phyloP scores from a whole-genome alignment of 768 basidiomycete species.

The Sarcodon aspratus region DNA sequence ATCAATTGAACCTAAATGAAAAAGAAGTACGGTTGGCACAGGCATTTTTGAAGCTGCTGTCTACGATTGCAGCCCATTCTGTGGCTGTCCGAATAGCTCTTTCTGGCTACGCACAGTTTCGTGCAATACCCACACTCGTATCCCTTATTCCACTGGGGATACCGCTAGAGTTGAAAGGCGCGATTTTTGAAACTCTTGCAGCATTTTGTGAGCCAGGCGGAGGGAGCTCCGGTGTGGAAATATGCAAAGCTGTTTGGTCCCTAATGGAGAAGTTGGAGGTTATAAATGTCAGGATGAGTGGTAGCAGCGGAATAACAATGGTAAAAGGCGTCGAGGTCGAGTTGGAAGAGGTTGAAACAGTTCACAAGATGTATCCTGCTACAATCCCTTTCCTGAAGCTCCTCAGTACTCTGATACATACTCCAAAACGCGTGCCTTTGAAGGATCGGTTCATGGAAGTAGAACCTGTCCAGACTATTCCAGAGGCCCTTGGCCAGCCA shows the following conservation, averaged over 20 bases:
- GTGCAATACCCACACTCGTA: slow-evolving; percentile 71
- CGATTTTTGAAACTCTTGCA: slow-evolving; percentile 68
- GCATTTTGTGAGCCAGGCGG: slow-evolving; percentile 81
- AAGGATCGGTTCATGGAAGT: slow-evolving; percentile 47
- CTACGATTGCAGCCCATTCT: slow-evolving; percentile 65
- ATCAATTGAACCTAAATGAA: slow-evolving; percentile 37
- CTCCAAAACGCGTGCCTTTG: slow-evolving; percentile 59
- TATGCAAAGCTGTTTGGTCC: slow-evolving; percentile 75
- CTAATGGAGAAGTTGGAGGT: slow-evolving; percentile 79
- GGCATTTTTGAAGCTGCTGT: slow-evolving; percentile 70
- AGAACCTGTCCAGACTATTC: slow-evolving; percentile 62
- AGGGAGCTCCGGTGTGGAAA: slow-evolving; percentile 59
- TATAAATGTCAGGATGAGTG: slow-evolving; percentile 54
- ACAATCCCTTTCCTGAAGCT: slow-evolving; percentile 84
- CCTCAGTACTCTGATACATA: slow-evolving; percentile 74
- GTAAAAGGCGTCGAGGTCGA: slow-evolving; percentile 79
- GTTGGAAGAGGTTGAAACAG: slow-evolving; percentile 78
- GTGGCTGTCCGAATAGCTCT: slow-evolving; percentile 71
- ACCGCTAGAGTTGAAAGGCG: slow-evolving; percentile 87
- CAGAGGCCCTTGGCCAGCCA: slow-evolving; percentile 69
- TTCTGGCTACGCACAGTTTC: slow-evolving; percentile 65
- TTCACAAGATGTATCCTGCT: slow-evolving; percentile 70
- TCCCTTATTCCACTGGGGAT: slow-evolving; percentile 68
- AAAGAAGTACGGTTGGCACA: slow-evolving; percentile 73
- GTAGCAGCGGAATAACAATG: slow-evolving; percentile 32